Conservation (phyloP, 2,329 filamentous ascomycete genomes). For the Paecilomyces variotii region DNA sequence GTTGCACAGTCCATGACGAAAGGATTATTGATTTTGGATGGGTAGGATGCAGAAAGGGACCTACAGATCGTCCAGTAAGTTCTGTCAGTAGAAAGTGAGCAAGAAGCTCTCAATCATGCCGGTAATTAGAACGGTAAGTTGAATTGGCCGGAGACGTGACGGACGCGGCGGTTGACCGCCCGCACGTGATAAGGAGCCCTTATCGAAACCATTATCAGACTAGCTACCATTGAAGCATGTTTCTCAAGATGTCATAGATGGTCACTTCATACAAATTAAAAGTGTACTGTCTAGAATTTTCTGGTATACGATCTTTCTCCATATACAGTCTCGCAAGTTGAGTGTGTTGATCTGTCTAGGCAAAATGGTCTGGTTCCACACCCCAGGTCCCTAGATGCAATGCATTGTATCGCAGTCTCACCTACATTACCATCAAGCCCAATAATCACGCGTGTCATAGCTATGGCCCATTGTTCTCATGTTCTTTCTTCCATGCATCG, state of each 20-base stretch:
- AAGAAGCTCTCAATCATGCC: not conserved
- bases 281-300: not conserved
- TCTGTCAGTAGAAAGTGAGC: not conserved
- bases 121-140: slow-evolving; percentile 3
- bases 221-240: not conserved
- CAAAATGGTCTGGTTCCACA: not conserved
- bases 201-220: not conserved
- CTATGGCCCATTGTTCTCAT: not conserved
- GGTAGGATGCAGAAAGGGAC: not conserved
- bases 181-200: slow-evolving; percentile 21
- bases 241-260: not conserved
- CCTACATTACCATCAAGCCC: not conserved
- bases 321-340: not conserved
- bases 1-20: slow-evolving; percentile 12
- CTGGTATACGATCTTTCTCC: not conserved
- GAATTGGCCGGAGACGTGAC: slow-evolving; percentile 12
- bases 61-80: not conserved
- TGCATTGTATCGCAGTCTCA: too few species aligned
- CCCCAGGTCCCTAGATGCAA: not conserved
- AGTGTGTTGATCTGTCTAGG: not conserved
- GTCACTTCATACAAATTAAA: not conserved
- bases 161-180: slow-evolving; percentile 19
- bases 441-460: not conserved
- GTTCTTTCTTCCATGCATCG: slow-evolving; percentile 24
- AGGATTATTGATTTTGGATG: not conserved